Evolutionary conservation across 257 asterid species (phyloP), one percentile per base, ranked within the genome.

Genomic region (Ehretia macrophylla): DNA sequence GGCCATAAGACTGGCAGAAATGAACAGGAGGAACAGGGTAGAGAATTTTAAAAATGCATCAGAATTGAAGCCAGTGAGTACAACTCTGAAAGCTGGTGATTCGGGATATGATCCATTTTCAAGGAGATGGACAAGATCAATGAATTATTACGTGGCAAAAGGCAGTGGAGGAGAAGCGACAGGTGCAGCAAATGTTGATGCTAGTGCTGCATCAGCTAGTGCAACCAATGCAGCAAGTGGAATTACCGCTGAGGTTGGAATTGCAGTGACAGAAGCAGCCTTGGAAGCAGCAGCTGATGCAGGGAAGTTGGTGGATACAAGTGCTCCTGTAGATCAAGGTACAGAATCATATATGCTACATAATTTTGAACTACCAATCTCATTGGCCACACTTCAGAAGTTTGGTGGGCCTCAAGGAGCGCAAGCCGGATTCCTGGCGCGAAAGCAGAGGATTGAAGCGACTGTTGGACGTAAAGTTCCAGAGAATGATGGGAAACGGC

Each of bases 51-150:
- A 74, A 62, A 88, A 84, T 62, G 99, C 99, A 27, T 92, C 99
- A 0, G 94, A 84, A 44, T 42, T 77, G 77, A 89, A 78, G 70
- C 86, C 78, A 0, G 79, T 74, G 35, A 81, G 72, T 59, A 60
- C 77, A 18, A 68, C 83, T 55, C 64, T 86, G 61, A 83, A 78
- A 75, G 95, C 94, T 39, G 97, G 99, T 12, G 94, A 92, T 62
- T 95, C 85, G 12, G 99, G 96, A 21, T 88, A 92, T 12, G 99
- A 92, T 64, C 99, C 99, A 46, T 92, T 92, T 56, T 92, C 99
- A 6, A 83, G 99, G 69, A 86, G 97, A 75, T 92, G 99, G 99
- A 92, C 99, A 22, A 68, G 94, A 64, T 92, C 97, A n/a, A 83
- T 83, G 70, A 92, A 92, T 63, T 92, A 92, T 71, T 92, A 86